These are phyloP conservation scores for Fraxinus cuspidata DNA, from an alignment of 257 asterid species.

Conservation along the genomic window DNA sequence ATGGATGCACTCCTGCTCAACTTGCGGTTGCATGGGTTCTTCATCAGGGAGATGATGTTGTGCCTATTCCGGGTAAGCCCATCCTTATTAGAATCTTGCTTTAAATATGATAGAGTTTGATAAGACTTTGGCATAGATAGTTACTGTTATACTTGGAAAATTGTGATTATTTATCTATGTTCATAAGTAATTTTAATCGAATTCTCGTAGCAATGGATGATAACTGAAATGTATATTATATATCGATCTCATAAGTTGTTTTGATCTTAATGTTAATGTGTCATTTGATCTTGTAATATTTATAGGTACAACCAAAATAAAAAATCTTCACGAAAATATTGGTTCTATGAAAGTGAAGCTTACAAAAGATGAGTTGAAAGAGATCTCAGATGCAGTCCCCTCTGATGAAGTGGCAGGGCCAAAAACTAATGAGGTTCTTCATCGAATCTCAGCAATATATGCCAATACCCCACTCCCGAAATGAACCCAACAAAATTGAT, in stretches of 20 bases:
- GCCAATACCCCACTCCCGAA: conserved; percentile 53
- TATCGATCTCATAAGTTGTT: background rate
- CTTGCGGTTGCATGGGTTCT: no score
- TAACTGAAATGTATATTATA: background rate
- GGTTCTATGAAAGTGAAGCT: no score
- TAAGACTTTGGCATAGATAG: no score
- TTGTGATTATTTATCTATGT: no score
- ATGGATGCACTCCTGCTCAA: no score
- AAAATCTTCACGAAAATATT: no score
- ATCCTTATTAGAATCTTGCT: no score
- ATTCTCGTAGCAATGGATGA: no score
- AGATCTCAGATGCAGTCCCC: conserved; percentile 47
- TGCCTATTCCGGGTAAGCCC: no score
- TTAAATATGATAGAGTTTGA: background rate
- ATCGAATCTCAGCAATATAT: conserved; percentile 36
- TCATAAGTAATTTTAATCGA: no score
- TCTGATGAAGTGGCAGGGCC: conserved; percentile 50
- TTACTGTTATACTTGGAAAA: no score
- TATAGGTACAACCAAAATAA: conserved; percentile 47
- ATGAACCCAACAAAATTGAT: background rate
- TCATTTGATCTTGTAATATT: background rate
- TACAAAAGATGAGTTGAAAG: conserved; percentile 19
- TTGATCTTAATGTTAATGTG: background rate
- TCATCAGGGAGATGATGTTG: no score
- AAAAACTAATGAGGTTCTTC: conserved; percentile 30